Conservation (phyloP, 148 eudicot species). For the Vaccinium darrowii region DNA sequence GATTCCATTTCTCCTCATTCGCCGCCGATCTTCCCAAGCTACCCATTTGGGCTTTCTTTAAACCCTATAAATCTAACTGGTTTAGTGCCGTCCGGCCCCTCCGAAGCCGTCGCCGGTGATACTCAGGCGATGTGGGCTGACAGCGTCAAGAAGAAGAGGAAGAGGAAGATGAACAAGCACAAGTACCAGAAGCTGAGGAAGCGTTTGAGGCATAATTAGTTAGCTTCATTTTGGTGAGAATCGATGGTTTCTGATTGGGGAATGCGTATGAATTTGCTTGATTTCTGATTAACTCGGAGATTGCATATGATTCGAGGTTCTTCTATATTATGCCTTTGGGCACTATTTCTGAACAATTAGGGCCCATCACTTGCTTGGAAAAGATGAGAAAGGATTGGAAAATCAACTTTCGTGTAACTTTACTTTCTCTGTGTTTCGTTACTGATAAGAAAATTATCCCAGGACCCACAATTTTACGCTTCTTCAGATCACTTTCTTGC, state of each 20-base stretch:
- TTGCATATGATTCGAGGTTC: background rate
- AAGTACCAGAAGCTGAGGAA: constrained; percentile 52
- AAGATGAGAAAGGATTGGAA: too few relatives aligned
- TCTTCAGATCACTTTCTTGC: too few relatives aligned
- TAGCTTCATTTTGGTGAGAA: too few relatives aligned
- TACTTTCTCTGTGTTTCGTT: too few relatives aligned
- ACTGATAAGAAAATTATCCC: too few relatives aligned
- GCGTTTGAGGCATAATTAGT: constrained; percentile 29
- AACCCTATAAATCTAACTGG: constrained; percentile 23
- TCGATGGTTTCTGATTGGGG: too few relatives aligned
- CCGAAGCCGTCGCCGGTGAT: constrained; percentile 15
- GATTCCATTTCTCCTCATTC: constrained; percentile 10
- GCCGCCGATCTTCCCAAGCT: constrained; percentile 25
- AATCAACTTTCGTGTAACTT: too few relatives aligned
- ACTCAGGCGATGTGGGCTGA: constrained; percentile 35
- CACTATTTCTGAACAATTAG: too few relatives aligned
- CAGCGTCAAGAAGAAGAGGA: constrained; percentile 43
- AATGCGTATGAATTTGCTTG: background rate
- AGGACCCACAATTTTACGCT: too few relatives aligned
- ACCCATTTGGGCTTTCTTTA: constrained; percentile 26
- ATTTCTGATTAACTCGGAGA: background rate
- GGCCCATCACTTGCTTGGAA: too few relatives aligned
- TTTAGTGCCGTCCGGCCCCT: constrained; percentile 8
- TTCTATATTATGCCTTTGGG: background rate
- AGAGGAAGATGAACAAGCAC: constrained; percentile 34